Conservation (phyloP, 345 rosid genomes). For the Bruguiera parviflora region DNA sequence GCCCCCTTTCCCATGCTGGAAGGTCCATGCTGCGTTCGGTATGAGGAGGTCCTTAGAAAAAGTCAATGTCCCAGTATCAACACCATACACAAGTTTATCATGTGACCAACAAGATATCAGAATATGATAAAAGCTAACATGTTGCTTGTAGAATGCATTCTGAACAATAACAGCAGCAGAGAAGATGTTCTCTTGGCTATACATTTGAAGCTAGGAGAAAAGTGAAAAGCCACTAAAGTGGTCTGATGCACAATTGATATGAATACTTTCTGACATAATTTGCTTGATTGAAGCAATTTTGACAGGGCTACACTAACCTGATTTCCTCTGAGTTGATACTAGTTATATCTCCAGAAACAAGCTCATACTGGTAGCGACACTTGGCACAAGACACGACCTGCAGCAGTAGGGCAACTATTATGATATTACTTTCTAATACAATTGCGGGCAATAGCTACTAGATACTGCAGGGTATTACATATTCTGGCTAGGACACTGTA, state of each 20-base stretch:
- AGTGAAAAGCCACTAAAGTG: neutral
- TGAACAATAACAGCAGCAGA: neutral
- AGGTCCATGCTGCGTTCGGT: conserved; percentile 99
- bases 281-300: conserved; percentile 11
- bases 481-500: too few relatives aligned
- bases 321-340: conserved; percentile 81
- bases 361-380: conserved; percentile 91
- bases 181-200: neutral
- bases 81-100: conserved; percentile 44
- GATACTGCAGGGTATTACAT: too few relatives aligned
- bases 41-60: conserved; percentile 98
- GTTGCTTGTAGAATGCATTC: neutral
- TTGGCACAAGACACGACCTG: conserved; percentile 83
- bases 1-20: conserved; percentile 90
- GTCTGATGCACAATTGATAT: neutral
- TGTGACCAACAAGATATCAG: conserved; percentile 13
- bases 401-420: conserved; percentile 13
- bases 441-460: too few relatives aligned
- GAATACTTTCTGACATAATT: neutral
- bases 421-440: neutral
- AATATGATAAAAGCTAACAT: conserved; percentile 2
- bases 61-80: conserved; percentile 95
- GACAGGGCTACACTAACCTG: conserved; percentile 54
- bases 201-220: neutral
- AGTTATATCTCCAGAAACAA: conserved; percentile 78